These are phyloP conservation scores for Scutellaria minor DNA, from an alignment of 257 asterid species.

Conservation along the genomic window DNA sequence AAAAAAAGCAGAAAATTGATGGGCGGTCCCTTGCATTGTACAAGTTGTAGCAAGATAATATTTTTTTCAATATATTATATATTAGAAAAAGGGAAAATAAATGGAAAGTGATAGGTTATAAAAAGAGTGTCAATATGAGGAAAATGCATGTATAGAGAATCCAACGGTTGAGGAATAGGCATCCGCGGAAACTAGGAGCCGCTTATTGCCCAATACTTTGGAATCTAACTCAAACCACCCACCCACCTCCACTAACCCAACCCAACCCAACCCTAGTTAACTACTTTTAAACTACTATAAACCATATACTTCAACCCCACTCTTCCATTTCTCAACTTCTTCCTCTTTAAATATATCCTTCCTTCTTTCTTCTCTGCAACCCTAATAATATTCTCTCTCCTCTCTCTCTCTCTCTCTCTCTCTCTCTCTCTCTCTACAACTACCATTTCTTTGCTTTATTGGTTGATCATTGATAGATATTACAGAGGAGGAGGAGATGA, in stretches of 20 bases:
- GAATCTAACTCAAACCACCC: conserved; percentile 40
- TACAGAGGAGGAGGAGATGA: conserved; percentile 36
- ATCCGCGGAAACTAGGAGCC: conserved; percentile 69
- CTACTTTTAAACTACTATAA: neutral
- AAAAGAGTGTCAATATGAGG: conserved; percentile 24
- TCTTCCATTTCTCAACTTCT: conserved; percentile 38
- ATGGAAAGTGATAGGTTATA: conserved; percentile 42
- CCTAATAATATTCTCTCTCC: conserved; percentile 25
- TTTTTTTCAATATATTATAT: neutral
- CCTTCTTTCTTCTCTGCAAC: conserved; percentile 1
- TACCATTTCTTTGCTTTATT: neutral
- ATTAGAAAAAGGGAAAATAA: neutral
- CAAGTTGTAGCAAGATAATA: neutral
- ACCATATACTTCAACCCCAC: conserved; percentile 33
- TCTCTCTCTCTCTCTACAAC: neutral
- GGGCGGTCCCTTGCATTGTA: neutral
- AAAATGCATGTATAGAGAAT: neutral
- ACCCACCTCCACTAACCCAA: conserved; percentile 1
- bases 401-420: neutral
- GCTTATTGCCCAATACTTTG: conserved; percentile 58
- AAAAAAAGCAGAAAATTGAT: neutral
- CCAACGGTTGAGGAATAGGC: conserved; percentile 49
- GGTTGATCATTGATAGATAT: neutral
- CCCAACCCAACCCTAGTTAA: conserved; percentile 48
- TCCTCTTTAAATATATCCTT: conserved; percentile 31